These are phyloP conservation scores for Patellaria atrata DNA, from an alignment of 495 filamentous ascomycete genomes.

Conservation along the genomic window DNA sequence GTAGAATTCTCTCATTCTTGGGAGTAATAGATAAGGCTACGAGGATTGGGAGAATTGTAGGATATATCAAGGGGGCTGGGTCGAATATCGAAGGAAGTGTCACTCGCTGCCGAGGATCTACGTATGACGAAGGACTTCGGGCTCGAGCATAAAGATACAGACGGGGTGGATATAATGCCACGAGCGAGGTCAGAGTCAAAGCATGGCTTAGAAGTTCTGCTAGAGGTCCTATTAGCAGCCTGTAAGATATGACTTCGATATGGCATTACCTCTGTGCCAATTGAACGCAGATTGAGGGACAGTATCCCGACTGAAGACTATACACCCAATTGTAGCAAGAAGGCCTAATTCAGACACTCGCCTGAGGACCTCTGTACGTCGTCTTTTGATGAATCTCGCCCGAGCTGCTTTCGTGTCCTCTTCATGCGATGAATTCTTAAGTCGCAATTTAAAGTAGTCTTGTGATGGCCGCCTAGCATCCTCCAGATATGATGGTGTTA, in stretches of 20 bases:
- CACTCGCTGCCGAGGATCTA: slow-evolving; percentile 22
- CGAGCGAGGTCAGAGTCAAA: slow-evolving; percentile 8
- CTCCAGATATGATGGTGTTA: slow-evolving; percentile 44
- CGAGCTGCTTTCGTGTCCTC: slow-evolving; percentile 16
- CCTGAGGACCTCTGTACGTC: slow-evolving; percentile 23
- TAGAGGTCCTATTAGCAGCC: slow-evolving; percentile 2
- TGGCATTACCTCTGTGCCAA: slow-evolving; percentile 21
- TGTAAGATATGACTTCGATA: not conserved
- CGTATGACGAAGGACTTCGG: slow-evolving; percentile 3
- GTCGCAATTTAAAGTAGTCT: slow-evolving; percentile 10
- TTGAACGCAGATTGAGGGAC: slow-evolving; percentile 17
- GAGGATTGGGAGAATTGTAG: slow-evolving; percentile 56
- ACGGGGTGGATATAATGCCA: slow-evolving; percentile 15
- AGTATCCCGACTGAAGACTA: slow-evolving; percentile 18
- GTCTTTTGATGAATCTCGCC: slow-evolving; percentile 20
- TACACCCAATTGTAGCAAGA: slow-evolving; percentile 15
- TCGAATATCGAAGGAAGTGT: slow-evolving; percentile 51
- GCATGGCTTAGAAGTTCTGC: slow-evolving; percentile 19
- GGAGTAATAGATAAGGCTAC: slow-evolving; percentile 64
- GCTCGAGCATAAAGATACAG: slow-evolving; percentile 13
- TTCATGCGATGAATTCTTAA: slow-evolving; percentile 8
- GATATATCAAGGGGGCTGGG: slow-evolving; percentile 83
- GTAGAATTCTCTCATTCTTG: slow-evolving; percentile 38
- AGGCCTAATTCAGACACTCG: slow-evolving; percentile 24
- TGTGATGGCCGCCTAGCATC: slow-evolving; percentile 27